Evolutionary conservation across 2,329 filamentous ascomycete genomes (phyloP).

Genomic region (Fusarium sp.): DNA sequence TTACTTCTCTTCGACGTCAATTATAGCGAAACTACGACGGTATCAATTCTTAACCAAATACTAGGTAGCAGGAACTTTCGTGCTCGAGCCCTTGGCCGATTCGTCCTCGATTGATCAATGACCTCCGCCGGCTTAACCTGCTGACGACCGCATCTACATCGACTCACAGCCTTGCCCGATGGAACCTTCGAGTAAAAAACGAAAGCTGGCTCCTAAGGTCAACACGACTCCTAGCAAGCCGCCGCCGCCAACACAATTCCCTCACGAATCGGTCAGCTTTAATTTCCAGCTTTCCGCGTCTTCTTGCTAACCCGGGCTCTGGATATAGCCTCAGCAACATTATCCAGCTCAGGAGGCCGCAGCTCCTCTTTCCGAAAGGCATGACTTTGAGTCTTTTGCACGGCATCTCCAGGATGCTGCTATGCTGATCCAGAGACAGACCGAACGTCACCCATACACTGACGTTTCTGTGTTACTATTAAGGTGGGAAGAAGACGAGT

Average conservation of each 20-base stretch:
- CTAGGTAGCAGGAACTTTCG: slow-evolving; percentile 10
- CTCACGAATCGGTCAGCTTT: slow-evolving; percentile 52
- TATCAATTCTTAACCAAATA: slow-evolving; percentile 13
- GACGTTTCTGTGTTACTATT: slow-evolving; percentile 71
- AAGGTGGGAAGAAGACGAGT: slow-evolving; percentile 71
- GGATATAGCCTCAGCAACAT: slow-evolving; percentile 48
- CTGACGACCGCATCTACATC: slow-evolving; percentile 34
- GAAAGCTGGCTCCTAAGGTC: slow-evolving; percentile 59
- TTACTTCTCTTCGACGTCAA: slow-evolving; percentile 19
- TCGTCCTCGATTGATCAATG: slow-evolving; percentile 41
- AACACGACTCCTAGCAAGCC: slow-evolving; percentile 47
- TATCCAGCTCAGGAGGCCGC: slow-evolving; percentile 56
- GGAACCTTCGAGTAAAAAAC: slow-evolving; percentile 58
- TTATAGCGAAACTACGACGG: slow-evolving; percentile 18
- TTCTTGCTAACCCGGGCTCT: slow-evolving; percentile 37
- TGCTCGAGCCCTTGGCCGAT: neutral
- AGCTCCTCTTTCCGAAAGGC: slow-evolving; percentile 59
- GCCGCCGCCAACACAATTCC: slow-evolving; percentile 49
- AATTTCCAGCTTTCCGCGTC: slow-evolving; percentile 29
- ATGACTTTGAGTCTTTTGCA: slow-evolving; percentile 75
- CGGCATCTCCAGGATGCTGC: slow-evolving; percentile 76
- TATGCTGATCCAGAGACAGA: slow-evolving; percentile 74
- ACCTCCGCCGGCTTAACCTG: slow-evolving; percentile 29
- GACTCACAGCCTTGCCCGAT: slow-evolving; percentile 45
- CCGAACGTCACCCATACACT: slow-evolving; percentile 67